Conservation (phyloP, 305 asterid genomes). For the Striga hermonthica region DNA sequence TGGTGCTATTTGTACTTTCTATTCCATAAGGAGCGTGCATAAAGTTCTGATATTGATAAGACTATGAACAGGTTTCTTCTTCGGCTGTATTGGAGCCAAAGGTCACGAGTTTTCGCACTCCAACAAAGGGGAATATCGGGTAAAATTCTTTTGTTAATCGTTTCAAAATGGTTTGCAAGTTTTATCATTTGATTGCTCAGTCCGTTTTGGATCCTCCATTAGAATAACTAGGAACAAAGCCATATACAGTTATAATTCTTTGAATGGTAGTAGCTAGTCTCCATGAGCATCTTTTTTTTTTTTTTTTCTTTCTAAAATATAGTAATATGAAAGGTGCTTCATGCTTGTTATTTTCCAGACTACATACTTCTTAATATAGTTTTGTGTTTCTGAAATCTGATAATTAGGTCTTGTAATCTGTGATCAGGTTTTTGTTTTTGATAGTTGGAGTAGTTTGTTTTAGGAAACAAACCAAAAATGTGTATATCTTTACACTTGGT, state of each 20-base stretch:
- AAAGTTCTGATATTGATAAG: slow-evolving; percentile 20
- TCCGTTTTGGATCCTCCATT: neutral
- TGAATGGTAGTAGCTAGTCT: neutral
- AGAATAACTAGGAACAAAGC: no score
- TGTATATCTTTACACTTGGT: neutral
- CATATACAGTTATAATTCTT: neutral
- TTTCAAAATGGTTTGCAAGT: neutral
- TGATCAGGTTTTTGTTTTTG: neutral
- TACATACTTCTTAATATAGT: no score
- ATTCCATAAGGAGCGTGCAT: neutral
- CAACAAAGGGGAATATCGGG: slow-evolving; percentile 61
- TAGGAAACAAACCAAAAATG: neutral
- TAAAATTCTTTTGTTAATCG: slow-evolving; percentile 26
- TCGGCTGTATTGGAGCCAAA: slow-evolving; percentile 42
- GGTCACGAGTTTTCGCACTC: slow-evolving; percentile 41
- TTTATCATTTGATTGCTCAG: neutral
- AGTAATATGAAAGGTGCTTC: neutral
- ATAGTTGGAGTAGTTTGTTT: neutral
- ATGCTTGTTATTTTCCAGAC: neutral
- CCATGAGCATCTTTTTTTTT: neutral
- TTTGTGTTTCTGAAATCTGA: neutral
- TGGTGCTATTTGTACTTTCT: slow-evolving; percentile 15
- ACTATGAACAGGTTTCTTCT: slow-evolving; percentile 41
- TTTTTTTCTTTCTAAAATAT: no score
- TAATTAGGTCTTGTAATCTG: neutral